Conservation (phyloP, 1,284 basidiomycete genomes). For the Trametes pubescens region DNA sequence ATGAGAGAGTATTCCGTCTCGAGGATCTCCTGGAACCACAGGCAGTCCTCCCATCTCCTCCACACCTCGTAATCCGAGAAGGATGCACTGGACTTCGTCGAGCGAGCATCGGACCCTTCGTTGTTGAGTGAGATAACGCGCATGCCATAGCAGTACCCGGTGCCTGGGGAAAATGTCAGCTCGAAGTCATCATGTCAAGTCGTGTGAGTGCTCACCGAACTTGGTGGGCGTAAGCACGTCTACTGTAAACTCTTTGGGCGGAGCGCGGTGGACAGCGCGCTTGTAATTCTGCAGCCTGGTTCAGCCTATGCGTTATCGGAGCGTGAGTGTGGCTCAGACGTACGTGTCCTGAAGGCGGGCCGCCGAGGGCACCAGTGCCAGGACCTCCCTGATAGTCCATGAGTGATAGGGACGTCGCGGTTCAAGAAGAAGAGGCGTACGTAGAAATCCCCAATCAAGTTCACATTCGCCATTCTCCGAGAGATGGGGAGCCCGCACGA, state of each 20-base stretch:
- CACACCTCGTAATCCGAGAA: conserved; percentile 71
- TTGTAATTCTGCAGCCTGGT: conserved; percentile 52
- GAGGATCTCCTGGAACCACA: conserved; percentile 74
- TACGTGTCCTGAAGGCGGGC: conserved; percentile 41
- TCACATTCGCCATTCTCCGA: conserved; percentile 18
- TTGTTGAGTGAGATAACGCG: conserved; percentile 57
- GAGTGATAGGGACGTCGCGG: conserved; percentile 17
- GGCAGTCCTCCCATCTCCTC: conserved; percentile 82
- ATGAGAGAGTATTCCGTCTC: conserved; percentile 69
- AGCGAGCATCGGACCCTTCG: conserved; percentile 43
- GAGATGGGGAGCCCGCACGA: conserved; percentile 8
- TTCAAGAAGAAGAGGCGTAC: conserved; percentile 21
- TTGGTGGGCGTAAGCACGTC: conserved; percentile 65
- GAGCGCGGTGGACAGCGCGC: conserved; percentile 63
- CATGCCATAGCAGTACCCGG: conserved; percentile 66
- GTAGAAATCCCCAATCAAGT: conserved; percentile 24
- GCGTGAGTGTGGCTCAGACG: conserved; percentile 12
- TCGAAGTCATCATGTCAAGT: conserved; percentile 6
- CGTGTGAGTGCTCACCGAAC: conserved; percentile 52
- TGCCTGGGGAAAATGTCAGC: conserved; percentile 48
- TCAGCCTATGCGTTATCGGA: conserved; percentile 5
- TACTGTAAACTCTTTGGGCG: conserved; percentile 67
- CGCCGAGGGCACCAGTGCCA: conserved; percentile 39
- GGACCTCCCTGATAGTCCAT: conserved; percentile 37
- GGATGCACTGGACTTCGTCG: conserved; percentile 39